phyloP scores from a whole-genome alignment of 345 rosid species.

The Aegle marmelos region DNA sequence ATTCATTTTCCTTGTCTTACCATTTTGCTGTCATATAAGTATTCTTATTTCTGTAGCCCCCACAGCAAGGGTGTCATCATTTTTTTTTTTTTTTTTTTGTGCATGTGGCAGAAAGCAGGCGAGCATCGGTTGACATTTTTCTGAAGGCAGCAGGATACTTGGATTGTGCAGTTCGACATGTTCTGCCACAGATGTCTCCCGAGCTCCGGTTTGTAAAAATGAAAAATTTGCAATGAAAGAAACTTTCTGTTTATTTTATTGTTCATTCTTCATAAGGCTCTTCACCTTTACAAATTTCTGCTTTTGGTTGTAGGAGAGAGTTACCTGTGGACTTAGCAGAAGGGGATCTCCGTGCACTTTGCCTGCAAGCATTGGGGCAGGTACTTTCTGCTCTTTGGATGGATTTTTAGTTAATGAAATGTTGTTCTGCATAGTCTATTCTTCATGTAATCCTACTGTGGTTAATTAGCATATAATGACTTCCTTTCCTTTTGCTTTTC shows the following conservation, averaged over 20 bases:
- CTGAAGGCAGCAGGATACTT: constrained; percentile 96
- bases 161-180: constrained; percentile 88
- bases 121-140: constrained; percentile 85
- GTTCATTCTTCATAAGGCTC: not conserved
- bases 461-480: not conserved
- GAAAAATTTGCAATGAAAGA: constrained; percentile 4
- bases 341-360: constrained; percentile 88
- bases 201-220: constrained; percentile 59
- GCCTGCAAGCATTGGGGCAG: constrained; percentile 97
- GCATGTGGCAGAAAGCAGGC: constrained; percentile 63
- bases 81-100: not conserved
- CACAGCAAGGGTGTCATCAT: constrained; percentile 1
- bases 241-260: constrained; percentile 8
- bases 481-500: not conserved
- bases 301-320: constrained; percentile 57
- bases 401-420: constrained; percentile 12
- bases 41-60: constrained; percentile 3
- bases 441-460: not conserved
- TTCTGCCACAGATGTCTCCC: constrained; percentile 79
- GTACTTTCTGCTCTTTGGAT: constrained; percentile 37
- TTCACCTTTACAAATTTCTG: constrained; percentile 15
- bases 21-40: not conserved
- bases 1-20: not conserved
- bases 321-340: constrained; percentile 92
- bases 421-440: constrained; percentile 2